phyloP scores from a whole-genome alignment of 768 basidiomycete genomes.

The Lactifluus volemus region DNA sequence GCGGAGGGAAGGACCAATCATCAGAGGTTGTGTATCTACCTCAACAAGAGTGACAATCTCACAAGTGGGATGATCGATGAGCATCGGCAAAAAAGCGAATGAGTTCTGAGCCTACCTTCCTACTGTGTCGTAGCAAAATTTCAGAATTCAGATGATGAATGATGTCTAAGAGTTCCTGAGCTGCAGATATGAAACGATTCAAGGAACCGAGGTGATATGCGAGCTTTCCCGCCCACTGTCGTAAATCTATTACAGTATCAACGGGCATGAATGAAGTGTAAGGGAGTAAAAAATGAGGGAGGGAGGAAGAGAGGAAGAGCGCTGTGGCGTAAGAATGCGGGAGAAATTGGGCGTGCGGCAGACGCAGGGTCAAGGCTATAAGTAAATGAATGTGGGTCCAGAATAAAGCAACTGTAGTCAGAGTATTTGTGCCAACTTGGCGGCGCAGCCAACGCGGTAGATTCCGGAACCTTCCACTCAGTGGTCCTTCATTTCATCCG shows the following conservation, averaged over 20 bases:
- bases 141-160: conserved; percentile 12
- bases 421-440: conserved; percentile 12
- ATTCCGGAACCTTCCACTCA: conserved; percentile 17
- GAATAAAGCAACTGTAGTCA: conserved; percentile 13
- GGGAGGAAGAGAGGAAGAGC: background rate
- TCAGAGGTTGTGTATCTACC: conserved; percentile 12
- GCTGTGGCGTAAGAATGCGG: conserved; percentile 14
- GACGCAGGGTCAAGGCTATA: conserved; percentile 9
- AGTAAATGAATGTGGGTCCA: conserved; percentile 14
- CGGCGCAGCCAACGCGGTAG: conserved; percentile 16
- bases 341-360: conserved; percentile 2
- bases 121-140: conserved; percentile 14
- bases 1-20: background rate
- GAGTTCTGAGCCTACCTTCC: conserved; percentile 15
- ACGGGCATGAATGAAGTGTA: conserved; percentile 4
- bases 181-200: conserved; percentile 15
- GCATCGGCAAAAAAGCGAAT: background rate
- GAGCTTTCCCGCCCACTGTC: conserved; percentile 16
- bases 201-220: conserved; percentile 15
- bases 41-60: conserved; percentile 20
- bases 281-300: background rate
- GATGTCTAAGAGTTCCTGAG: conserved; percentile 18
- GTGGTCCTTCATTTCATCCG: background rate
- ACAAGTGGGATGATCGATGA: conserved; percentile 4
- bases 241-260: conserved; percentile 18